Conservation (phyloP, 495 filamentous ascomycete genomes). For the Xylaria nigripes region DNA sequence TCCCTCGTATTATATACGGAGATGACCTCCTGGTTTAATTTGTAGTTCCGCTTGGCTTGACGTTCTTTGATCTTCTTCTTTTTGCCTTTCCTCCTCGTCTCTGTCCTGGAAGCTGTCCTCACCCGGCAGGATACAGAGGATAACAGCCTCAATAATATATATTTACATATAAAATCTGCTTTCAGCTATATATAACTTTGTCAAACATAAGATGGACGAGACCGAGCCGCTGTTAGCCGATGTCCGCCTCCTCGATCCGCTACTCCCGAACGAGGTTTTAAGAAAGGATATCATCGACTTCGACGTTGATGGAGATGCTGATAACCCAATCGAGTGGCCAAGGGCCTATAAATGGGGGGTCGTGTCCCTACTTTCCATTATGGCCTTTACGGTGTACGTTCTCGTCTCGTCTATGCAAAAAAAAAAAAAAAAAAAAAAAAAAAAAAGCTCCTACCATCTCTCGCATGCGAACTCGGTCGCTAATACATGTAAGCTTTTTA, state of each 20-base stretch:
- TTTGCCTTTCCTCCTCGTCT: too few species aligned
- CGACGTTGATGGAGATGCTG: conserved; percentile 38
- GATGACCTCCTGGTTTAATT: too few species aligned
- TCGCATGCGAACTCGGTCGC: conserved; percentile 1
- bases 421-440: too few species aligned
- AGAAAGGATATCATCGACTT: conserved; percentile 35
- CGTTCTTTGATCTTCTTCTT: too few species aligned
- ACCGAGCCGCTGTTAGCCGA: conserved; percentile 26
- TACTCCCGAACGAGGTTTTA: conserved; percentile 4
- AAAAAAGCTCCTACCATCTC: too few species aligned
- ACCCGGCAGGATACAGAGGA: too few species aligned
- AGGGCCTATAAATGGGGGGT: conserved; percentile 42
- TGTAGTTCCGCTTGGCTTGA: too few species aligned
- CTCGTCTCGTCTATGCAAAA: neutral
- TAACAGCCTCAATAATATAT: too few species aligned
- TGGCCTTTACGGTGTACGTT: conserved; percentile 48
- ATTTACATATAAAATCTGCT: too few species aligned
- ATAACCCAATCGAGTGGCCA: conserved; percentile 49
- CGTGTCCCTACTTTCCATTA: conserved; percentile 39
- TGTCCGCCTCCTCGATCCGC: conserved; percentile 14
- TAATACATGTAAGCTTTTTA: conserved; percentile 11
- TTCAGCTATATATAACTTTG: too few species aligned
- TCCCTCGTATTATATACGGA: too few species aligned
- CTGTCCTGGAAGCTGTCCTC: too few species aligned
- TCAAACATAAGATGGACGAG: conserved; percentile 25